These are phyloP conservation scores for Chytriomyces sp. DNA, from an alignment of 192 early-diverging fungal genomes.

Conservation along the genomic window DNA sequence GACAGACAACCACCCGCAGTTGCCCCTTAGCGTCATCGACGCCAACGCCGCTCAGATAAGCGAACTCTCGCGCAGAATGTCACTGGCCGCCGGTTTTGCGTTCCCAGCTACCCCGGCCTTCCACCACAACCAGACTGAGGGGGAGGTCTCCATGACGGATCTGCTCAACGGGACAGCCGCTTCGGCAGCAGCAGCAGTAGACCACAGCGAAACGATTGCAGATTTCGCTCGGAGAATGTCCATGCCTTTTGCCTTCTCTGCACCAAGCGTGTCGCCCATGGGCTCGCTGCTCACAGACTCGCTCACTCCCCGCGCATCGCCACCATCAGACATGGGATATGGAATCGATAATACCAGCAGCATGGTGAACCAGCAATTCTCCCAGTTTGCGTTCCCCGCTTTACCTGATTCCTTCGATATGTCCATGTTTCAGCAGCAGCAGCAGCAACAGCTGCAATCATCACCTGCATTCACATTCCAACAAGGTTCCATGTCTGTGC, in stretches of 20 bases:
- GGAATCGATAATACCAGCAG: too few species aligned
- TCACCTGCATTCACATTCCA: background rate
- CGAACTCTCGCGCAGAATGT: too few species aligned
- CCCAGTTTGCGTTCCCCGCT: too few species aligned
- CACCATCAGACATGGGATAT: too few species aligned
- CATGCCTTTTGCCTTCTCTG: background rate
- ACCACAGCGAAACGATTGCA: background rate
- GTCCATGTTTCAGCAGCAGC: background rate
- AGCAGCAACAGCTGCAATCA: background rate
- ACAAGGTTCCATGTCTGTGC: background rate
- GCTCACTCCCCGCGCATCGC: too few species aligned
- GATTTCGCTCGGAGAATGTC: background rate
- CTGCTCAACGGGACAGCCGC: background rate
- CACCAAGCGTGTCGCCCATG: background rate
- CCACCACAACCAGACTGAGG: too few species aligned
- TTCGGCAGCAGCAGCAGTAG: too few species aligned
- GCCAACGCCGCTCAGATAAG: background rate
- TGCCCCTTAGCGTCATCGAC: background rate
- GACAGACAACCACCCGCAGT: too few species aligned
- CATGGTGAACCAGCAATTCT: too few species aligned
- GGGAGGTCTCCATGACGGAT: background rate
- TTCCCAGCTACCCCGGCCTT: too few species aligned
- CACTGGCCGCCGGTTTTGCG: too few species aligned
- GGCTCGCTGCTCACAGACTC: background rate
- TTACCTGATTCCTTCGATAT: too few species aligned